Conservation (phyloP, 1,139 yeast genomes). For the Pichia terricola region DNA sequence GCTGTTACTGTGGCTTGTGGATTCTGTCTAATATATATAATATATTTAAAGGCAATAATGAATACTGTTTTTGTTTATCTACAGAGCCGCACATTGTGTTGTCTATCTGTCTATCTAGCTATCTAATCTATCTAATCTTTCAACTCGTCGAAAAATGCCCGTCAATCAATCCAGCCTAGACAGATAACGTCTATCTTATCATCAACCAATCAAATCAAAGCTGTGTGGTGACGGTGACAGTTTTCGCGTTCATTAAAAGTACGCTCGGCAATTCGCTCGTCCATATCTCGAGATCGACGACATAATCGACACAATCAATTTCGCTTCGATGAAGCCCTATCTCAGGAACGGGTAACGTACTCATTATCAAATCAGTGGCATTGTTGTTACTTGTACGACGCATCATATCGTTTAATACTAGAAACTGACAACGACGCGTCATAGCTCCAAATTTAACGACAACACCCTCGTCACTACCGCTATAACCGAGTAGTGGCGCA, state of each 20-base stretch:
- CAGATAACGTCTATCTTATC: no score
- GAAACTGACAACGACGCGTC: slow-evolving; percentile 86
- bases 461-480: background rate
- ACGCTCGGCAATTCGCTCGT: slow-evolving; percentile 73
- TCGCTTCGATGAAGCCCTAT: slow-evolving; percentile 2
- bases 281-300: slow-evolving; percentile 72
- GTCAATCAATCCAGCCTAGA: no score
- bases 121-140: no score
- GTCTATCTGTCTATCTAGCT: no score
- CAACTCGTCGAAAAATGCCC: no score
- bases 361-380: slow-evolving; percentile 2
- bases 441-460: slow-evolving; percentile 33
- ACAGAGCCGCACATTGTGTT: no score
- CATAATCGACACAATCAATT: slow-evolving; percentile 59
- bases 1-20: no score
- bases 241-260: slow-evolving; percentile 75
- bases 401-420: slow-evolving; percentile 77
- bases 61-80: no score
- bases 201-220: no score
- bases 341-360: slow-evolving; percentile 5
- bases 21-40: no score
- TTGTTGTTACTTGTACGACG: background rate
- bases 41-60: no score
- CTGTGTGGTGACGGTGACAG: slow-evolving; percentile 77
- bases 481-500: background rate